These are phyloP conservation scores for Primulina tabacum DNA, from an alignment of 257 asterid genomes.

Conservation along the genomic window DNA sequence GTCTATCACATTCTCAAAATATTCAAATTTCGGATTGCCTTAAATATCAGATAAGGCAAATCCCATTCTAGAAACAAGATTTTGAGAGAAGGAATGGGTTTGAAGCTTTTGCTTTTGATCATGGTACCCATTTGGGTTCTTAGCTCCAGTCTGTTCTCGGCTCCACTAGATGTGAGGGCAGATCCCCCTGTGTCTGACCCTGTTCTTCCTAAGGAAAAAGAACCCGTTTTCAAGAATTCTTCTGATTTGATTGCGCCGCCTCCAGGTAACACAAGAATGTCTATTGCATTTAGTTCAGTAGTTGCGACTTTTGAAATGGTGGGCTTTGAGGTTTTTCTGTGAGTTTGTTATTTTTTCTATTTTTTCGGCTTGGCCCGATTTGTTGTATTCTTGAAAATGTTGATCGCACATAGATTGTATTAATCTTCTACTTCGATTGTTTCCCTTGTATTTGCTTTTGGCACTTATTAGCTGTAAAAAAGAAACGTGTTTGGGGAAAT, in stretches of 20 bases:
- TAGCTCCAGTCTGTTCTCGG: conserved; percentile 39
- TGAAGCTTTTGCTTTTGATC: conserved; percentile 51
- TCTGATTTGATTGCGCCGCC: conserved; percentile 53
- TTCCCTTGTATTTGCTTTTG: not conserved
- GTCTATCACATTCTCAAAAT: not conserved
- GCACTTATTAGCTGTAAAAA: conserved; percentile 24
- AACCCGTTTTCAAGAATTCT: conserved; percentile 62
- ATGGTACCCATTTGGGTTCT: conserved; percentile 48
- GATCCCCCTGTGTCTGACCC: conserved; percentile 83
- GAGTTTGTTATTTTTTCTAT: conserved; percentile 2
- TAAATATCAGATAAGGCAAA: not conserved
- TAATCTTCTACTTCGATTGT: conserved; percentile 13
- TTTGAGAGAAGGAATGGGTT: conserved; percentile 25
- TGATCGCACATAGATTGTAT: conserved; percentile 12
- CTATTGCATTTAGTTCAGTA: conserved; percentile 13
- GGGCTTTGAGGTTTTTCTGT: conserved; percentile 19
- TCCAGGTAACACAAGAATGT: conserved; percentile 52
- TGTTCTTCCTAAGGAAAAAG: conserved; percentile 75
- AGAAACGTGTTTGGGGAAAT: conserved; percentile 7
- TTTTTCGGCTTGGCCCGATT: not conserved
- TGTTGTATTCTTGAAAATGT: not conserved
- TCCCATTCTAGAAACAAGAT: not conserved
- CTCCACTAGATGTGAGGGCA: conserved; percentile 62
- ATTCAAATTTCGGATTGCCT: not conserved
- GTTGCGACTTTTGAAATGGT: conserved; percentile 10